Percentiles rank a stretch among this genome's conserved stretches.
Evolutionary conservation across 192 early-diverging fungal species (phyloP).

Genomic region (Ambispora gerdemannii): DNA sequence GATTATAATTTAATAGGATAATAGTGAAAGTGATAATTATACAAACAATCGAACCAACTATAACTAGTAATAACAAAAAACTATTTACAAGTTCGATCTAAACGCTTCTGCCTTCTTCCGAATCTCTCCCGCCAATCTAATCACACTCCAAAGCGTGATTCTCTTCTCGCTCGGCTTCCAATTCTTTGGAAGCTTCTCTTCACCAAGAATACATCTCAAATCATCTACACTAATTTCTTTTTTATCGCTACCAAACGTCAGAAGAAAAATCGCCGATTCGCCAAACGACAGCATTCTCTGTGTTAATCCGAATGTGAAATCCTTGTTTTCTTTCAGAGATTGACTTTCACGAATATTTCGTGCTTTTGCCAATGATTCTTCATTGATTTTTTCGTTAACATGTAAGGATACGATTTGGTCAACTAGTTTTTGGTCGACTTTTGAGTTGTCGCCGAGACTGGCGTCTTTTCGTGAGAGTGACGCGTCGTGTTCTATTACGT

Average conservation of each 20-base stretch:
- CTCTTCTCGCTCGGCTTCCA: neutral
- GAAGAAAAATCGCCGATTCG: slow-evolving; percentile 7
- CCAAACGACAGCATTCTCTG: neutral
- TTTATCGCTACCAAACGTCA: neutral
- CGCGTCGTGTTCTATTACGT: slow-evolving; percentile 23
- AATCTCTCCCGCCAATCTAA: too few species aligned
- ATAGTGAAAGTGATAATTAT: too few species aligned
- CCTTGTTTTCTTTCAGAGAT: neutral
- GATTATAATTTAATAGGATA: too few species aligned
- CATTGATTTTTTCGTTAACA: slow-evolving; percentile 8
- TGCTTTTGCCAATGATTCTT: slow-evolving; percentile 10
- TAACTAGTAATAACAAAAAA: too few species aligned
- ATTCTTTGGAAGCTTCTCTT: slow-evolving; percentile 10
- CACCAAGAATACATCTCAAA: neutral
- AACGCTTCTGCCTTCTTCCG: too few species aligned
- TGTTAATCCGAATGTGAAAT: neutral
- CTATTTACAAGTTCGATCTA: too few species aligned
- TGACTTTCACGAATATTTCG: neutral
- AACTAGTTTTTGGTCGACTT: slow-evolving; percentile 12
- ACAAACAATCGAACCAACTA: too few species aligned
- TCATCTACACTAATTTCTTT: slow-evolving; percentile 5
- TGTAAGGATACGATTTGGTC: neutral
- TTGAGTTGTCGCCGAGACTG: neutral
- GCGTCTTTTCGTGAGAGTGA: slow-evolving; percentile 18
- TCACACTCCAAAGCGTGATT: neutral